phyloP scores from a whole-genome alignment of 257 asterid species.

The Voacanga thouarsii region DNA sequence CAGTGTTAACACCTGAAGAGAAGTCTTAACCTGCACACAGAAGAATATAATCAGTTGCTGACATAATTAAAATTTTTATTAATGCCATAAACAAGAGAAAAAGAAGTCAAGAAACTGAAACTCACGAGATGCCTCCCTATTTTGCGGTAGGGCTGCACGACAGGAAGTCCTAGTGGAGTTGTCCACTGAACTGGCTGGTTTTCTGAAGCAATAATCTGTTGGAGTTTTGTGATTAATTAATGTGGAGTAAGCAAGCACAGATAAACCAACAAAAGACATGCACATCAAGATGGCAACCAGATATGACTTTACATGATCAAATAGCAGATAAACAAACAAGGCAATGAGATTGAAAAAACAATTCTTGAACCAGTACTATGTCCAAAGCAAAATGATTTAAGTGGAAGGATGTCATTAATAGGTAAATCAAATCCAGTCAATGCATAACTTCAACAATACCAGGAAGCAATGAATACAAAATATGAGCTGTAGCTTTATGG shows the following conservation, averaged over 20 bases:
- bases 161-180: constrained; percentile 99
- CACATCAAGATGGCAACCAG: background rate
- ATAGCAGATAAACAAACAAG: background rate
- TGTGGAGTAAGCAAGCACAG: constrained; percentile 3
- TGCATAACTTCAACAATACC: background rate
- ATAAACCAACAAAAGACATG: background rate
- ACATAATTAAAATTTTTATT: background rate
- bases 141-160: constrained; percentile 93
- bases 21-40: constrained; percentile 77
- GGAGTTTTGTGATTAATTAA: constrained; percentile 23
- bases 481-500: background rate
- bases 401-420: background rate
- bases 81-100: constrained; percentile 1
- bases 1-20: constrained; percentile 86
- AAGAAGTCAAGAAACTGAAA: constrained; percentile 1
- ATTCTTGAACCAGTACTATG: background rate
- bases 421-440: background rate
- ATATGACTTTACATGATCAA: background rate
- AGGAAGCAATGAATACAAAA: background rate
- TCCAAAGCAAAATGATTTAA: background rate
- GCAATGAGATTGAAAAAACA: background rate
- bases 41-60: background rate
- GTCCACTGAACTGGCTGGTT: constrained; percentile 92
- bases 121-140: constrained; percentile 71
- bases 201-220: constrained; percentile 82